These are phyloP conservation scores for Pinus taeda DNA, from an alignment of 75 land plant genomes.

Conservation along the genomic window DNA sequence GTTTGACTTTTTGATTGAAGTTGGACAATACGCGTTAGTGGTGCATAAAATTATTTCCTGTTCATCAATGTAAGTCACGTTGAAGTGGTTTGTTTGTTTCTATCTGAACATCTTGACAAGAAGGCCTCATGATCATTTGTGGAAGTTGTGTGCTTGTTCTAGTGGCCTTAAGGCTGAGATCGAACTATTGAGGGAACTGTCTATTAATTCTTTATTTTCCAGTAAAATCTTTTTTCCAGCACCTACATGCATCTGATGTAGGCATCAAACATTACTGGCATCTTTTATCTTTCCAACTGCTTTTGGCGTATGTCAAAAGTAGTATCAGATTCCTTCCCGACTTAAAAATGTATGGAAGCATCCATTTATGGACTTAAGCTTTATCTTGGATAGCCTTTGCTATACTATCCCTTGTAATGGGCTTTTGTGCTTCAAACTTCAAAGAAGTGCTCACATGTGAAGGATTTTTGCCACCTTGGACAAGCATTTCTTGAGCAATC, in stretches of 20 bases:
- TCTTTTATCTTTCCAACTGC: background rate
- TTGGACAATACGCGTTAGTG: too few relatives aligned
- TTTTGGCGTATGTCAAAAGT: background rate
- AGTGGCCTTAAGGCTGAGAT: too few relatives aligned
- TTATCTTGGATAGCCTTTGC: background rate
- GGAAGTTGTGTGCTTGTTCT: too few relatives aligned
- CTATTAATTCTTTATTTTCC: background rate
- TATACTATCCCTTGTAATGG: background rate
- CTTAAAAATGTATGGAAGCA: background rate
- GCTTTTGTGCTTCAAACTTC: background rate
- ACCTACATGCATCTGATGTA: background rate
- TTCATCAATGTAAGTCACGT: background rate
- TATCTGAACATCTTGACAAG: background rate
- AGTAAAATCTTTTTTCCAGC: background rate
- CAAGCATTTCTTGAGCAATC: background rate
- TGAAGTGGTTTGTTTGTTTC: background rate
- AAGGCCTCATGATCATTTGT: background rate
- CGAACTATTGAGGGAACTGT: background rate
- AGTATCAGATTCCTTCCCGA: background rate
- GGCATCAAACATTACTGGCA: background rate
- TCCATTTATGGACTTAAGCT: background rate
- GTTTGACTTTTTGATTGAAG: too few relatives aligned
- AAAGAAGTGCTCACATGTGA: background rate
- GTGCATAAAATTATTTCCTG: background rate
- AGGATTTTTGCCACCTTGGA: background rate